These are phyloP conservation scores for Dimocarpus longan DNA, from an alignment of 345 rosid genomes.

Conservation along the genomic window DNA sequence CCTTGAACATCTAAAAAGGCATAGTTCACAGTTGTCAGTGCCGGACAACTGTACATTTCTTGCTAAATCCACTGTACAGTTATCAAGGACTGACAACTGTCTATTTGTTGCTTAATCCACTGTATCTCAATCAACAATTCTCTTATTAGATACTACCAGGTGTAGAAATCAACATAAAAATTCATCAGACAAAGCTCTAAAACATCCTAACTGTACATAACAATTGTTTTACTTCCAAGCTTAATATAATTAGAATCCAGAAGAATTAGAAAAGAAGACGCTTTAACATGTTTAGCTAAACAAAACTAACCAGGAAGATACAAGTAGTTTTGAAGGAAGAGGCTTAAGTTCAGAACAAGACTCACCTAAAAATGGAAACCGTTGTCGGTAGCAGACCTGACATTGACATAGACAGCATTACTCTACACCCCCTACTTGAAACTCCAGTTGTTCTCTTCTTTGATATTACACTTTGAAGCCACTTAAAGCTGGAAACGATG, in stretches of 20 bases:
- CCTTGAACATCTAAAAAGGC: neutral
- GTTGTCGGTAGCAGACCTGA: neutral
- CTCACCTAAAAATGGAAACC: neutral
- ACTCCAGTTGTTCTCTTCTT: neutral
- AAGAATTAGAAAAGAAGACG: neutral
- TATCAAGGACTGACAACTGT: too few species aligned
- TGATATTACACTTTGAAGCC: neutral
- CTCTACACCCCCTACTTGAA: neutral
- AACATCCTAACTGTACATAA: neutral
- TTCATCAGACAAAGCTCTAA: neutral
- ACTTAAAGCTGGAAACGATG: neutral
- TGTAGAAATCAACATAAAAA: neutral
- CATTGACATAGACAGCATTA: too few species aligned
- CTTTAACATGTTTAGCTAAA: neutral
- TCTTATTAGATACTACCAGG: neutral
- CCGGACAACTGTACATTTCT: neutral
- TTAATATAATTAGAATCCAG: neutral
- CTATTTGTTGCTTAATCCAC: too few species aligned
- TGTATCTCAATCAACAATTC: neutral
- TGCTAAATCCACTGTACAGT: neutral
- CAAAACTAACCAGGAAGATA: neutral
- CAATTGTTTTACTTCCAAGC: neutral
- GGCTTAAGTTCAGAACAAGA: slow-evolving; percentile 8
- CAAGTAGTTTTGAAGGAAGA: neutral
- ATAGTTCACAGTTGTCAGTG: neutral